These are phyloP conservation scores for Conticribra weissflogii DNA, from an alignment of 108 stramenopile genomes.

Conservation along the genomic window DNA sequence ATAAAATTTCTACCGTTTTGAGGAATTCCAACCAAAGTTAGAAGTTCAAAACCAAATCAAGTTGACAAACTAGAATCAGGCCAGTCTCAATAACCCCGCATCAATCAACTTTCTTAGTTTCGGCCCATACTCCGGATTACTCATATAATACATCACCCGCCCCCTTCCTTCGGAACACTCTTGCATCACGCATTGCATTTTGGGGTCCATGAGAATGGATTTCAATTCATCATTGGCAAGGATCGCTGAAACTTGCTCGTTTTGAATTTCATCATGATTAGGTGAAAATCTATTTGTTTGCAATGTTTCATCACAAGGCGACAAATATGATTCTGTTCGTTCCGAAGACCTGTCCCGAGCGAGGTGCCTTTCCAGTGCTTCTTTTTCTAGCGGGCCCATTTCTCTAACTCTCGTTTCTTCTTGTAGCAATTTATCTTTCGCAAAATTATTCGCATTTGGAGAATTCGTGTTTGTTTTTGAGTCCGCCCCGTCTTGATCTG, in stretches of 20 bases:
- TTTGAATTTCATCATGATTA: neutral
- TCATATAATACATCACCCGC: constrained; percentile 44
- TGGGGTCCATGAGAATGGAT: constrained; percentile 50
- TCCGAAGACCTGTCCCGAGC: too few relatives aligned
- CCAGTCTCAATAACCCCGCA: constrained; percentile 44
- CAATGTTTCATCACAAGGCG: too few relatives aligned
- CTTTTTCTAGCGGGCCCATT: constrained; percentile 48
- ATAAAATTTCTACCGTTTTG: too few relatives aligned
- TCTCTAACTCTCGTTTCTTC: constrained; percentile 26
- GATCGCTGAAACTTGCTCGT: constrained; percentile 36
- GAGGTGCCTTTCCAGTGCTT: constrained; percentile 30
- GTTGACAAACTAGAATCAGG: constrained; percentile 5
- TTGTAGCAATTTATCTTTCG: too few relatives aligned
- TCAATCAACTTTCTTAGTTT: constrained; percentile 51
- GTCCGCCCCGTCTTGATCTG: constrained; percentile 8
- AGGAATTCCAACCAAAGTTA: too few relatives aligned
- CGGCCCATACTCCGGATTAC: constrained; percentile 46
- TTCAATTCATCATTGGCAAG: constrained; percentile 44
- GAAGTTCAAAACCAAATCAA: too few relatives aligned
- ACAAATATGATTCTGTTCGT: too few relatives aligned
- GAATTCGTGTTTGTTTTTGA: neutral
- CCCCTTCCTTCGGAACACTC: constrained; percentile 28
- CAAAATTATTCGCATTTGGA: neutral
- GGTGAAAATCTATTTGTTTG: too few relatives aligned
- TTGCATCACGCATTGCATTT: constrained; percentile 53